phyloP scores from a whole-genome alignment of 2,329 filamentous ascomycete genomes.

The Epichloe typhina region DNA sequence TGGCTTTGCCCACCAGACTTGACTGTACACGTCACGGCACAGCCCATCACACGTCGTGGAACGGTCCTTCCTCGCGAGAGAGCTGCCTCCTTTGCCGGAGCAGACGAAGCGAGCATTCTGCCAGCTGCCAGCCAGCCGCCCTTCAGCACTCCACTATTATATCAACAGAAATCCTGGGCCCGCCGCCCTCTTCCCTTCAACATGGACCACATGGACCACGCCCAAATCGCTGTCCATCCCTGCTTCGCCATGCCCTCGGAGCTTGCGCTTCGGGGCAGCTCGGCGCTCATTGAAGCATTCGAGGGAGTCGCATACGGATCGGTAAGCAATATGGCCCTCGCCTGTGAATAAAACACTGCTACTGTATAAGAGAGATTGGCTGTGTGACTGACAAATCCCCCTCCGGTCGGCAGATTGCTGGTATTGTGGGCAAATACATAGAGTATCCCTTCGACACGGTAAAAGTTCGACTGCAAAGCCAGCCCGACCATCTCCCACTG shows the following conservation, averaged over 20 bases:
- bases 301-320: conserved; percentile 88
- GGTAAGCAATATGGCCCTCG: conserved; percentile 33
- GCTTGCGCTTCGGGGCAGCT: conserved; percentile 21
- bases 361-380: not conserved
- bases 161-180: not conserved
- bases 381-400: not conserved
- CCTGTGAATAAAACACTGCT: not conserved
- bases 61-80: not conserved
- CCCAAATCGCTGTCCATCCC: conserved; percentile 16
- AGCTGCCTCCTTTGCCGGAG: conserved; percentile 1
- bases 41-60: not conserved
- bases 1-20: not conserved
- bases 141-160: not conserved
- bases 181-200: not conserved
- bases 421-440: conserved; percentile 85
- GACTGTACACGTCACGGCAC: not conserved
- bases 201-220: conserved; percentile 23
- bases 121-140: not conserved
- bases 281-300: conserved; percentile 49
- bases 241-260: conserved; percentile 10
- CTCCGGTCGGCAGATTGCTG: conserved; percentile 46
- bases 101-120: conserved; percentile 1
- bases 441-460: conserved; percentile 98
- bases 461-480: conserved; percentile 94
- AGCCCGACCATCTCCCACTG: conserved; percentile 70